Evolutionary conservation across 164 flowering plant genomes (phyloP), one percentile per base, ranked within the genome.

Genomic region (grape (Vitis vinifera)): DNA sequence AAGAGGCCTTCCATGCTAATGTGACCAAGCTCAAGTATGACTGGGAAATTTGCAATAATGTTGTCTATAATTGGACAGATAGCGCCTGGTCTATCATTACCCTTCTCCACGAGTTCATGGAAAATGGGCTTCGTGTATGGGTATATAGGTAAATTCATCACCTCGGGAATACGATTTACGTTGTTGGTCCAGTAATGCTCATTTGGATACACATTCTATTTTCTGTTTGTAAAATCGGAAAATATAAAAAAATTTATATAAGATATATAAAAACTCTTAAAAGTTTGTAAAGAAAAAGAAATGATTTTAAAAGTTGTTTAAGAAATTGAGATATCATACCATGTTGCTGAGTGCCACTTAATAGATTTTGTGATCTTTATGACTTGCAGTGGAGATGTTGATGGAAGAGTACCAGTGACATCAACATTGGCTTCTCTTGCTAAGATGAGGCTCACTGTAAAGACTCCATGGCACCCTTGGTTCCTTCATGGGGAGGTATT

Each of bases 1-100:
- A 88, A 68, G 13, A 71, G 48, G 86, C 89, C n/a, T 71, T 88
- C 27, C 92, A 88, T 80, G 88, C 88, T 50, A 84, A 85, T 72
- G 77, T 82, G 13, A 84, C 84, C 55, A 77, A 72, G 3, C 61
- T 82, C 11, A 19, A 30, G 9, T 58, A 80, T 68, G 76, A 73
- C 19, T 85, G 88, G 84, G 59, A 73, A 15, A 60, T 77, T 10
- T 87, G 89, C 81, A 84, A 86, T 52, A 67, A 44, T 5, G 64
- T 78, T 7, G 16, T 78, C 17, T 8, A 13, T 2, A 1, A 51
- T 1, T 85, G 91, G 89, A 17, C 6, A 1, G 79, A 82, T 12
- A 77, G 77, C 63, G 74, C 86, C 13, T 9, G 66, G 0, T 83
- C 82, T 0, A 70, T 79, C 31, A 50, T 85, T 27, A 85, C 89